Base-by-base conservation (phyloP, 192 early-diverging fungal species). In the Pilobolus umbonatus region DNA sequence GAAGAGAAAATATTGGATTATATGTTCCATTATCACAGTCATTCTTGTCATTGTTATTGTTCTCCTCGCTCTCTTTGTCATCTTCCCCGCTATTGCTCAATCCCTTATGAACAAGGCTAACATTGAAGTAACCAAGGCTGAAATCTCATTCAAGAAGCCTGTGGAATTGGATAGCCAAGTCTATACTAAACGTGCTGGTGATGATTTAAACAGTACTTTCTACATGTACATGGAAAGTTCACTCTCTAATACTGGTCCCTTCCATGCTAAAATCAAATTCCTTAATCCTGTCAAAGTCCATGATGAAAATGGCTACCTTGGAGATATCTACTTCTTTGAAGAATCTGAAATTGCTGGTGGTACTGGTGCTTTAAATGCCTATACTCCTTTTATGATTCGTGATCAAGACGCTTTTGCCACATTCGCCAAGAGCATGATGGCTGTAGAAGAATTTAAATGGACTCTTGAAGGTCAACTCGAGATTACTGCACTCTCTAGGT, bases 1-100 rank as follows among this genome's bases (percentile, higher is more conserved):
- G 28, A 66, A 74, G 15, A 76, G 62, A 39, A 78, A 73, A 44
- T 81, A 72, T 51, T 82, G 82, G 75, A 71, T 72, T 50, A 73
- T 81, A 55, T 84, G 80, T 58, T 68, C 70, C 14, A 62, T 76
- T 29, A 26, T 76, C 24, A 72, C 64, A 5, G 60, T 72, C 21
- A 69, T 84, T 42, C 40, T 68, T 25, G 46, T 73, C n/a, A 53
- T 72, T 8, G 71, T 81, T 24, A 64, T 76, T 10, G 70, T 82
- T 17, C 68, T 67, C 10, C 34, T 84, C 0, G 53, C 47, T 3
- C 52, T 84, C 25, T 80, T 78, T 57, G 81, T 81, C 1, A 70
- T 81, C 47, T 64, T 83, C 58, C 81, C 81, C 15, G 65, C 62
- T 61, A 61, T 81, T 48, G 81, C 80, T 25, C 76, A 80, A 57